Conservation (phyloP, 1,284 basidiomycete species). For the Cronartium ribicola region DNA sequence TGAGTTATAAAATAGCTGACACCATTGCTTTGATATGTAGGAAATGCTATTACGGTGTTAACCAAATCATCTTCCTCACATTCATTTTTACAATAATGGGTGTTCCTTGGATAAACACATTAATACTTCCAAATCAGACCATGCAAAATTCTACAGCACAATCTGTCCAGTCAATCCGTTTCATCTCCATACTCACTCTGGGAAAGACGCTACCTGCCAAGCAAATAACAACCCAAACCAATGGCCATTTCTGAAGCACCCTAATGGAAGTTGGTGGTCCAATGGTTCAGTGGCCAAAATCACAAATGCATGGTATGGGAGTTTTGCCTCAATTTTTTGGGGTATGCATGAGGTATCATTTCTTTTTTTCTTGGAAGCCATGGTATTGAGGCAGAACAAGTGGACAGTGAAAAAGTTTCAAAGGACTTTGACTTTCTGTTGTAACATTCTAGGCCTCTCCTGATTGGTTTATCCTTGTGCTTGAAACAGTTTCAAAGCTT, state of each 20-base stretch:
- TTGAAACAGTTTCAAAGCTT: too few species aligned
- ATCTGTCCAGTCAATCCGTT: neutral
- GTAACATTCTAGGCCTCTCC: too few species aligned
- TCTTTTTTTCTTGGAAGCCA: slow-evolving; percentile 29
- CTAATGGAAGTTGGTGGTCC: neutral
- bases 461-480: too few species aligned
- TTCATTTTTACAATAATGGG: neutral
- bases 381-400: slow-evolving; percentile 45
- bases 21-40: too few species aligned
- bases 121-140: neutral
- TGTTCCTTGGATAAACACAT: neutral
- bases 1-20: too few species aligned
- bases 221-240: neutral
- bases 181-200: neutral
- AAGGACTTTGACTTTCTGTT: too few species aligned
- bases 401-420: slow-evolving; percentile 33
- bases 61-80: neutral
- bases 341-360: neutral
- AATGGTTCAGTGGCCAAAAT: neutral
- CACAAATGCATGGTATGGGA: neutral
- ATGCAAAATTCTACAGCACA: neutral
- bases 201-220: neutral
- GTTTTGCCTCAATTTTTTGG: neutral
- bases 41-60: too few species aligned
- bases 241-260: neutral